phyloP scores from a whole-genome alignment of 768 basidiomycete species.

The Mycena maculata region DNA sequence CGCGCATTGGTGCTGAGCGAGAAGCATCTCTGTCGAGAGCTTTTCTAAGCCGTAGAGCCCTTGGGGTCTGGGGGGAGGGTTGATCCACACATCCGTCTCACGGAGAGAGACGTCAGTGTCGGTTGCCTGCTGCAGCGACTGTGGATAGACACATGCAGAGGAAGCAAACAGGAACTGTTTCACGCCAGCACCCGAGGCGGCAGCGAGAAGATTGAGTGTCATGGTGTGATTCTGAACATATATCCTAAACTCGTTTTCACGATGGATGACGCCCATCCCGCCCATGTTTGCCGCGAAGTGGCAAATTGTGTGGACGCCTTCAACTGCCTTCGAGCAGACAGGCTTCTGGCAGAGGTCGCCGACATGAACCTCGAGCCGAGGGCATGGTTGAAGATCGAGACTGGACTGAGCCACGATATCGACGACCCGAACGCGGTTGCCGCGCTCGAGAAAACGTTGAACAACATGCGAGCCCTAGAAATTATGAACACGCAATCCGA shows the following conservation, averaged over 20 bases:
- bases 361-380: constrained; percentile 48
- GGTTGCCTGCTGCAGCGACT: constrained; percentile 49
- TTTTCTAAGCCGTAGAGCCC: constrained; percentile 73
- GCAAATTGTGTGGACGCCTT: constrained; percentile 57
- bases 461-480: constrained; percentile 65
- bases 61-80: constrained; percentile 52
- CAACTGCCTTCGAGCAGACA: constrained; percentile 51
- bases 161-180: constrained; percentile 65
- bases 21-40: constrained; percentile 59
- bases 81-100: constrained; percentile 57
- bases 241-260: constrained; percentile 59
- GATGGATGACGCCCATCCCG: constrained; percentile 73
- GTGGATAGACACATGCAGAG: constrained; percentile 70
- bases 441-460: constrained; percentile 46
- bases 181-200: constrained; percentile 52
- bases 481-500: background rate
- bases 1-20: constrained; percentile 44
- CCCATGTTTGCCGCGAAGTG: constrained; percentile 75
- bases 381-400: background rate
- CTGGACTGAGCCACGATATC: constrained; percentile 45
- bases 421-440: constrained; percentile 54
- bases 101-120: constrained; percentile 54
- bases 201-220: constrained; percentile 59
- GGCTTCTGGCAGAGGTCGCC: constrained; percentile 60
- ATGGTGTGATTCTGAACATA: constrained; percentile 63